These are phyloP conservation scores for Diospyros lotus DNA, from an alignment of 148 eudicot species.

Conservation along the genomic window DNA sequence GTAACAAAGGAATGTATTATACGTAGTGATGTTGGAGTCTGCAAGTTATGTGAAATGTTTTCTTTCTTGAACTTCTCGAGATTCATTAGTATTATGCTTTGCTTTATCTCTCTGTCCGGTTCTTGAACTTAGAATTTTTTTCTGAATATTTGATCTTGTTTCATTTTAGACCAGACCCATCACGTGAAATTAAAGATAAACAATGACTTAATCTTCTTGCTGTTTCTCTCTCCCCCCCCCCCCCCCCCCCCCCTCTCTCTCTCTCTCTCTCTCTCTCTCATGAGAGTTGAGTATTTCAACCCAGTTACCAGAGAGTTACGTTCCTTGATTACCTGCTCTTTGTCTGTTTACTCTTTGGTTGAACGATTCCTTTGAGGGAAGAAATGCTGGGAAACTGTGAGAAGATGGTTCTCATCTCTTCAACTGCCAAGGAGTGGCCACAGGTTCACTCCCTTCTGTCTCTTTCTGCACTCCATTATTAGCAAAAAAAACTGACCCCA, in stretches of 20 bases:
- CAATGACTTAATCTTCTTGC: neutral
- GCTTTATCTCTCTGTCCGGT: conserved; percentile 38
- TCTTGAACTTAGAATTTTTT: conserved; percentile 24
- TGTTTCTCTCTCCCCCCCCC: neutral
- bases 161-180: conserved; percentile 6
- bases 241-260: no score
- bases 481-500: conserved; percentile 28
- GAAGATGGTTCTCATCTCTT: conserved; percentile 14
- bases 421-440: conserved; percentile 23
- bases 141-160: neutral
- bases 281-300: conserved; percentile 5
- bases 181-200: conserved; percentile 20
- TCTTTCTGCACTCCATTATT: conserved; percentile 11
- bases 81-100: conserved; percentile 28
- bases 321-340: conserved; percentile 27
- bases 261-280: conserved; percentile 1
- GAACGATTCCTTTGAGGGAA: conserved; percentile 19
- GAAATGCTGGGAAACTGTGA: conserved; percentile 27
- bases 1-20: neutral
- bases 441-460: conserved; percentile 13
- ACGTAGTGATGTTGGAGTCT: conserved; percentile 25
- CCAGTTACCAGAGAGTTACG: conserved; percentile 20
- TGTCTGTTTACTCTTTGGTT: conserved; percentile 29
- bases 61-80: conserved; percentile 47
- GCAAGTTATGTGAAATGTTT: conserved; percentile 20